These are phyloP conservation scores for Begonia peltatifolia DNA, from an alignment of 306 rosid genomes.

Conservation along the genomic window DNA sequence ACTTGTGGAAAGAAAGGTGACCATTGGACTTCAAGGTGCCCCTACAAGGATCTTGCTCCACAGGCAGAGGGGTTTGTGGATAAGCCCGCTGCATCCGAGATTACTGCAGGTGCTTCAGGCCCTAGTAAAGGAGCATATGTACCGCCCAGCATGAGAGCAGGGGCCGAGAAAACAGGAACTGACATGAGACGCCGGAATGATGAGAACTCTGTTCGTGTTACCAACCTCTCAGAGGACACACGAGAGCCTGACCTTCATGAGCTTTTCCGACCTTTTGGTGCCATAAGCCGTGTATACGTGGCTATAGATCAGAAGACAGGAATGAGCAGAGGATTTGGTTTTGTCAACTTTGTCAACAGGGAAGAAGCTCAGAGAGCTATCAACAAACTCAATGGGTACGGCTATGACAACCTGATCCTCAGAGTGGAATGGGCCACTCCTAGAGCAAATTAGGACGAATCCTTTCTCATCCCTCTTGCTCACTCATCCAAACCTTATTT, in stretches of 20 bases:
- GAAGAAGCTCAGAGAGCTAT: constrained; percentile 94
- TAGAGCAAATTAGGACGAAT: constrained; percentile 27
- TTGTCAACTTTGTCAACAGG: constrained; percentile 81
- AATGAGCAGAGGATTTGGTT: constrained; percentile 89
- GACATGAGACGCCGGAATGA: constrained; percentile 93
- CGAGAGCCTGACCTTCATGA: constrained; percentile 88
- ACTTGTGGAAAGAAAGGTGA: constrained; percentile 95
- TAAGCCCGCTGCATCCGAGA: constrained; percentile 41
- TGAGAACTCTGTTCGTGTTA: constrained; percentile 89
- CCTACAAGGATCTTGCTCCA: constrained; percentile 75
- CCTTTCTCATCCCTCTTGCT: background rate
- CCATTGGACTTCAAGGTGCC: constrained; percentile 95
- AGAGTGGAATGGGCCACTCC: constrained; percentile 66
- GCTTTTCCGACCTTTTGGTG: constrained; percentile 87
- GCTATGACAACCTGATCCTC: constrained; percentile 70
- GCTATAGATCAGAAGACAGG: constrained; percentile 82
- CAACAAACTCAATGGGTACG: constrained; percentile 85
- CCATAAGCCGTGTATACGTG: constrained; percentile 81
- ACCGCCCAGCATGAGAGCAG: constrained; percentile 71
- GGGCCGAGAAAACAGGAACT: constrained; percentile 52
- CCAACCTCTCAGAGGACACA: constrained; percentile 92
- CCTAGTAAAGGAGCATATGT: constrained; percentile 56
- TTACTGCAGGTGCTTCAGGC: constrained; percentile 22
- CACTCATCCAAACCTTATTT: too few relatives aligned
- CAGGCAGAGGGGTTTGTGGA: constrained; percentile 44